These are phyloP conservation scores for Erysimum cheiranthoides DNA, from an alignment of 345 rosid genomes.

Conservation along the genomic window DNA sequence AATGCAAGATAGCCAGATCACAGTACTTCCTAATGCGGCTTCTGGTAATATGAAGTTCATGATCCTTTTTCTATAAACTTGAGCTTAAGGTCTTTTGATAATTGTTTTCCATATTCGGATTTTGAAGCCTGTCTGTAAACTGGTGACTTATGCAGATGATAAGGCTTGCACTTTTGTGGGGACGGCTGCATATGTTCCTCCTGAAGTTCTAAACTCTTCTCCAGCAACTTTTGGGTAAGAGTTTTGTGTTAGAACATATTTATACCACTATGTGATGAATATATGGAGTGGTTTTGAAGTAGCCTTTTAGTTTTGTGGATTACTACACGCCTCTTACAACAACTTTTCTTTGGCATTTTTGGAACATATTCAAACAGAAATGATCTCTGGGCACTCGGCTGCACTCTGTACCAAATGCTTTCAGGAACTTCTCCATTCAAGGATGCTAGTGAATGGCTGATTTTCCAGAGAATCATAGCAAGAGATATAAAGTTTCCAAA, in stretches of 20 bases:
- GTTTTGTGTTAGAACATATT: constrained; percentile 28
- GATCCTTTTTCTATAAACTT: constrained; percentile 2
- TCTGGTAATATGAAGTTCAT: constrained; percentile 60
- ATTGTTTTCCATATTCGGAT: constrained; percentile 12
- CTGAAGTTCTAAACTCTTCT: constrained; percentile 97
- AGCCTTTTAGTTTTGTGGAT: constrained; percentile 32
- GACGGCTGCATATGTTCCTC: constrained; percentile 98
- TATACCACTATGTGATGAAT: constrained; percentile 10
- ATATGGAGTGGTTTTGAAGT: constrained; percentile 19
- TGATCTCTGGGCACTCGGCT: constrained; percentile 99
- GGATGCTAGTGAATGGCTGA: constrained; percentile 99
- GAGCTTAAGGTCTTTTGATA: constrained; percentile 3
- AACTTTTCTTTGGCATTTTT: constrained; percentile 41
- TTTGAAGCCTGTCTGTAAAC: background rate
- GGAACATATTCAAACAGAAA: constrained; percentile 70
- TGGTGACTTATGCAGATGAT: constrained; percentile 64
- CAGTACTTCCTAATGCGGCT: constrained; percentile 91
- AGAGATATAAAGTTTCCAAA: constrained; percentile 90
- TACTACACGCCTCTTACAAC: constrained; percentile 40
- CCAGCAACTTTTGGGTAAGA: constrained; percentile 97
- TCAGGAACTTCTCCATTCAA: constrained; percentile 98
- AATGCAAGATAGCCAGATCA: constrained; percentile 89
- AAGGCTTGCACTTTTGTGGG: constrained; percentile 96
- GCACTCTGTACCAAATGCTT: constrained; percentile 99
- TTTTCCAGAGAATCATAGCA: constrained; percentile 94